A percentile compares a stretch with the other conserved stretches of the same genome.
Evolutionary conservation across 2,329 filamentous ascomycete species (phyloP).

Genomic region (Cryphonectria parasitica): DNA sequence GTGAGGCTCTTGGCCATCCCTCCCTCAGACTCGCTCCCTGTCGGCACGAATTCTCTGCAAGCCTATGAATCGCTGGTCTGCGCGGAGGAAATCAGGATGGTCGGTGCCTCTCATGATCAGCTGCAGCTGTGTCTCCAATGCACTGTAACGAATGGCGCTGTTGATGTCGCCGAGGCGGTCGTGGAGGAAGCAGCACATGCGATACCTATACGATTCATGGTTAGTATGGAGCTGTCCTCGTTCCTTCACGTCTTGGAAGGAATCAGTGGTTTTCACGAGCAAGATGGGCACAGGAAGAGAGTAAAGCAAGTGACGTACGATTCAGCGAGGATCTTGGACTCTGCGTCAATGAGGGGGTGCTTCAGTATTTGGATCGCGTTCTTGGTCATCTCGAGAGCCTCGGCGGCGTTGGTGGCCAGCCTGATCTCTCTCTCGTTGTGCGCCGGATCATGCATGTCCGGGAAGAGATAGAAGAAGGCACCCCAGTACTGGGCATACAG

Average conservation of each 20-base stretch:
- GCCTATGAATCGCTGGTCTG: background rate
- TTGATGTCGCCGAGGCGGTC: background rate
- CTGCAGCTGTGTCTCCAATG: background rate
- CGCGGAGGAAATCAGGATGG: background rate
- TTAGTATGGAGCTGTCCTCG: background rate
- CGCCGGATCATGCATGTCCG: background rate
- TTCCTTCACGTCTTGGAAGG: too few relatives aligned
- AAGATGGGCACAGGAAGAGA: too few relatives aligned
- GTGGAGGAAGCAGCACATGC: conserved; percentile 8
- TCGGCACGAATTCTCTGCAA: background rate
- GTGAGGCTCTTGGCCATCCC: background rate
- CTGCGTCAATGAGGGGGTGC: conserved; percentile 14
- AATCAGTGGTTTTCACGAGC: too few relatives aligned
- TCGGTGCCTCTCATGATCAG: conserved; percentile 3
- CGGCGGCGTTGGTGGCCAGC: background rate
- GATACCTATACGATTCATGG: background rate
- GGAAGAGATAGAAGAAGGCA: background rate
- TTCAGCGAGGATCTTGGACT: background rate
- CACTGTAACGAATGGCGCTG: background rate
- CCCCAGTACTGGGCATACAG: background rate
- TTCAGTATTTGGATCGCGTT: conserved; percentile 8
- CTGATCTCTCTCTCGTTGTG: background rate
- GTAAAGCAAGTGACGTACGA: background rate
- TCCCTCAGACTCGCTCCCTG: background rate
- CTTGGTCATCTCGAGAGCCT: conserved; percentile 10